Base-by-base conservation (phyloP, 208 protist species). In the Trypanosomatidae sp. region DNA sequence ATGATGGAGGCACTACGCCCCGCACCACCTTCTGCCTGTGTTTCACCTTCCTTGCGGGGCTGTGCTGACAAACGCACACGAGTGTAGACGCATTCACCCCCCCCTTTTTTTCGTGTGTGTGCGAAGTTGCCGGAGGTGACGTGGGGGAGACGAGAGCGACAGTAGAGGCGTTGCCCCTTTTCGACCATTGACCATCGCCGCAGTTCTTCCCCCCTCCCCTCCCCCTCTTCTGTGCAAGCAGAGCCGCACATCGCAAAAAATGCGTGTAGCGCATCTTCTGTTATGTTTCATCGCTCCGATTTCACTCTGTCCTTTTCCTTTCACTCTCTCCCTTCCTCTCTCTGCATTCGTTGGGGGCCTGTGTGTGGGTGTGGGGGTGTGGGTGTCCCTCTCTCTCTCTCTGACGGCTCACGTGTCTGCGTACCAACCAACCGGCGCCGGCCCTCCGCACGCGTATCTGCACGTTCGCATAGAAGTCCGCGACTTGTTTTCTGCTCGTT, bases 131-230 rank as follows among this genome's bases (percentile, higher is more conserved):
- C 10, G 17, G 22, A 65, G 22, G 39, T 9, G 15, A 44, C 12
- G 10, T 15, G 8, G 22, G 6, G 39, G 39, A n/a, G 2, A 44
- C 8, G 6, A 39, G 5, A 25, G 7, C 17, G 39, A 46, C 22
- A 7, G 3, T 4, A 46, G 17, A 10, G 39, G 3, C 19, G 3
- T 36, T 65, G 2, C 13, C 1, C 30, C 58, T 62, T 39, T 33
- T 22, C 33, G 17, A 43, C 58, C 33, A 6, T 13, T 50, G 64
- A 5, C 46, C 44, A 44, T 33, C 59, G 36, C 64, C 41, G 5
- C 62, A 30, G 9, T n/a, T 30, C 62, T 76, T 72, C 56, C 69
- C 69, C 72, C 33, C 76, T 56, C 50, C 4, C 56, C 3, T 12
- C 15, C 64, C 6, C 36, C 25, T 59, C 33, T 43, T 62, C 13